Conservation (phyloP, 768 basidiomycete genomes). For the Nidula microcarpa region DNA sequence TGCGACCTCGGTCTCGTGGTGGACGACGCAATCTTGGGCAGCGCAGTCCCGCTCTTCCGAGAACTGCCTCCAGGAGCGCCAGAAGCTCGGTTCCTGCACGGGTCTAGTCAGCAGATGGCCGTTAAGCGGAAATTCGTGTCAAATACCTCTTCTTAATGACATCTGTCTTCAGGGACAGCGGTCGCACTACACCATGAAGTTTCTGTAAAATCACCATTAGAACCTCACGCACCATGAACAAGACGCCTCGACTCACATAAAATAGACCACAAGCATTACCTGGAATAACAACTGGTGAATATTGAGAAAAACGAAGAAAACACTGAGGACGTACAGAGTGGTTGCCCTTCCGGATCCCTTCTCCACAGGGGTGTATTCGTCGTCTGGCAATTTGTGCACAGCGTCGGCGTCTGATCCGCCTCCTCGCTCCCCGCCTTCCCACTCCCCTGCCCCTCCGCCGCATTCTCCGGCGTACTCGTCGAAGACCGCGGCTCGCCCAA, state of each 20-base stretch:
- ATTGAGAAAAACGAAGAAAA: slow-evolving; percentile 4
- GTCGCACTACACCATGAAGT: slow-evolving; percentile 92
- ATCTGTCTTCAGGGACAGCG: slow-evolving; percentile 93
- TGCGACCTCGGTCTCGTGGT: slow-evolving; percentile 73
- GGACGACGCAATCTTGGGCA: slow-evolving; percentile 77
- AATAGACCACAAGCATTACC: slow-evolving; percentile 93
- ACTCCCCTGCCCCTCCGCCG: slow-evolving; percentile 19
- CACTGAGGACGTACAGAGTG: slow-evolving; percentile 61
- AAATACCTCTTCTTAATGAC: slow-evolving; percentile 92
- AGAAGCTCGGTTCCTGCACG: slow-evolving; percentile 72
- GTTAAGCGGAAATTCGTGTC: background rate
- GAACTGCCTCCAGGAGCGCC: slow-evolving; percentile 64
- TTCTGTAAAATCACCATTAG: slow-evolving; percentile 50
- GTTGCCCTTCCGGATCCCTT: slow-evolving; percentile 89
- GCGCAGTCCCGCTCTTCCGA: slow-evolving; percentile 56
- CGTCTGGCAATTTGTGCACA: slow-evolving; percentile 94
- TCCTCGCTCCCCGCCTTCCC: slow-evolving; percentile 53
- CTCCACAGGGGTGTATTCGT: slow-evolving; percentile 94
- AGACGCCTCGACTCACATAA: slow-evolving; percentile 58
- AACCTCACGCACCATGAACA: background rate
- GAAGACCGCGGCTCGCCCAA: slow-evolving; percentile 44
- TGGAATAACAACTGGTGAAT: slow-evolving; percentile 22
- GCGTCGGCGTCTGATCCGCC: slow-evolving; percentile 68
- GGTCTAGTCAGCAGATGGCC: background rate
- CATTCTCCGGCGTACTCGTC: slow-evolving; percentile 67